Evolutionary conservation across 768 basidiomycete genomes (phyloP), one percentile per base, ranked within the genome.

Genomic region (Leccinum uliginosum): DNA sequence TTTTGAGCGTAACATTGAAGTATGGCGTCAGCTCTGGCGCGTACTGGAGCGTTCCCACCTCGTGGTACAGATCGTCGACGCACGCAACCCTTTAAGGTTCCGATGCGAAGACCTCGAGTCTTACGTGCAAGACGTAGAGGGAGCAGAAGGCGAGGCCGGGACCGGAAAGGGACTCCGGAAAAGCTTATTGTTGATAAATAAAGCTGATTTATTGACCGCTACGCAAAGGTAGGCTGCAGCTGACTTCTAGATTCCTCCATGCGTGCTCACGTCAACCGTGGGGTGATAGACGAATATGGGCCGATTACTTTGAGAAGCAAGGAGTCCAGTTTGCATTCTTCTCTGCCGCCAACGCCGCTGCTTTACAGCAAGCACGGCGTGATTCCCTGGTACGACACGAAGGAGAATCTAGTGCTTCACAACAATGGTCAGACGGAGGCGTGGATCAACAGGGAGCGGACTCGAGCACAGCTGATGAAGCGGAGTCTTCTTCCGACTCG

Each of bases 11-110:
- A 99, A 98, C 67, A 74, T 99, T 30, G 95, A 98, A 77, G 97
- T 99, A 12, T 98, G 97, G 96, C 79, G 97, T 44, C 97, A 99
- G 67, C 81, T 99, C 8, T 99, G 97, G 97, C 81, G 97, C 51
- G 97, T 98, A 1, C 74, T 97, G 9, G 97, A 99, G 74, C 83
- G 94, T 21, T 97, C 96, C 1, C 91, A 97, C 64, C 83, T 99
- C 23, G 75, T 98, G 30, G 90, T 98, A 2, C 93, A 98, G 72
- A 96, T 99, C 51, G 91, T 97, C 51, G 97, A 99, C 67, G 93
- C 93, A 6, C 85, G 97, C 38, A 98, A 97, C 75, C 96, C 97
- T 2, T 78, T 97, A 9, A 79, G 84, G 27, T 98, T 98, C 68
- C 85, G 93, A 21, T 98, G 95, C 51, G 90, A 93, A 59, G 96